Conservation (phyloP, 1,284 basidiomycete species). For the Crucibulum parvulum region DNA sequence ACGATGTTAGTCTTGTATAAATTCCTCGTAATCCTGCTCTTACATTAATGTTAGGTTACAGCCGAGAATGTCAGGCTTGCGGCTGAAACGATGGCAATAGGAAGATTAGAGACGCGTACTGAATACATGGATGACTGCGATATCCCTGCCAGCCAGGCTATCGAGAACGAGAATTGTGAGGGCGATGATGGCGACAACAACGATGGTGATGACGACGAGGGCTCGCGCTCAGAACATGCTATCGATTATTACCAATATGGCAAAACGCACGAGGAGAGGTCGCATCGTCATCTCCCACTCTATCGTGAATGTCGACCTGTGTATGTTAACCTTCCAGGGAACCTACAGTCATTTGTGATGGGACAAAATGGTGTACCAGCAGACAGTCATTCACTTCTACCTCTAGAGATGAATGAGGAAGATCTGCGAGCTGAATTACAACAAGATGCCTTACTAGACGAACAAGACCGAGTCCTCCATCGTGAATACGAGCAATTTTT, state of each 20-base stretch:
- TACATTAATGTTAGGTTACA: neutral
- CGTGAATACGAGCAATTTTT: slow-evolving; percentile 32
- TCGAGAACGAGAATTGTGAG: neutral
- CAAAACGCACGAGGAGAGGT: too few relatives aligned
- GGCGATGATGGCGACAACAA: neutral
- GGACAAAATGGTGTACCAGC: too few relatives aligned
- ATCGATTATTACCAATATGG: too few relatives aligned
- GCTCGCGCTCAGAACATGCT: too few relatives aligned
- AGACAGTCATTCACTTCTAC: slow-evolving; percentile 33
- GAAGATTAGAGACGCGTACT: neutral
- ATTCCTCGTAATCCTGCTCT: neutral
- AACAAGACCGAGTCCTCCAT: slow-evolving; percentile 38
- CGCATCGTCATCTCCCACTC: too few relatives aligned
- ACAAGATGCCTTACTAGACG: slow-evolving; percentile 55
- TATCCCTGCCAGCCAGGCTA: slow-evolving; percentile 1
- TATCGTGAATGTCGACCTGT: too few relatives aligned
- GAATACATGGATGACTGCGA: slow-evolving; percentile 1
- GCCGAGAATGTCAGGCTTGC: neutral
- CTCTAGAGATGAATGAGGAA: slow-evolving; percentile 49
- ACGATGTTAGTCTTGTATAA: slow-evolving; percentile 17
- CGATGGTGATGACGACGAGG: too few relatives aligned
- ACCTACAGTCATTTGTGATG: too few relatives aligned
- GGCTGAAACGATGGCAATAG: slow-evolving; percentile 9
- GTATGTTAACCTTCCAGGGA: too few relatives aligned
- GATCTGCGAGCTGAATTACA: slow-evolving; percentile 48